Evolutionary conservation across 257 asterid genomes (phyloP), one percentile per base, ranked within the genome.

Genomic region (Marsdenia floribunda): DNA sequence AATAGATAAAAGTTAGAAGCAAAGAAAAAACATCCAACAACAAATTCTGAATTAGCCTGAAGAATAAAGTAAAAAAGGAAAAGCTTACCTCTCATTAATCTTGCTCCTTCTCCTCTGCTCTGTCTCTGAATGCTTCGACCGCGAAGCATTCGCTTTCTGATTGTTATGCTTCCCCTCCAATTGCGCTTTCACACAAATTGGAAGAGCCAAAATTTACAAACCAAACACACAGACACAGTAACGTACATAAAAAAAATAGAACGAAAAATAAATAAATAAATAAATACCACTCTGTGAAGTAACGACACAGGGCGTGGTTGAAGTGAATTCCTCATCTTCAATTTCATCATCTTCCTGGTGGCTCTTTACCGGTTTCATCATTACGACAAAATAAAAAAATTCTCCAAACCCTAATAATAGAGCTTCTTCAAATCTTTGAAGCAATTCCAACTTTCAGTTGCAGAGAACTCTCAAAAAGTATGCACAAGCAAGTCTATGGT

Each of bases 81-180:
- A 60, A 71, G 73, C 80, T 77, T 75, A 73, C 97, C 98, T 91
- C 85, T 93, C 93, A 61, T 91, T 93, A 81, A 93, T 91, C 80
- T 91, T 93, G 86, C 90, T 85, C 84, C 98, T 87, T 76, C 97
- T 70, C 5, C 92, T 89, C 77, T 89, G 97, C 86, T 91, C 97
- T 7, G 96, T 89, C 84, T 87, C 97, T 40, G 96, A 91, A 85
- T 93, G 98, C 87, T 89, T 93, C 72, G 97, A 84, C 68, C 97
- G 88, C 49, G 70, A 66, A 49, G 86, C 68, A 60, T 63, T 85
- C 81, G 65, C 83, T 84, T 87, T 92, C 85, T 75, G 84, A 85
- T 76, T 87, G 74, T 73, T 86, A 72, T 80, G 79, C 83, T 73
- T 86, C 68, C 80, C 81, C 74, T 83, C 87, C 57, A 69, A 38